phyloP scores from a whole-genome alignment of 208 protist species.

The Crithidia expoeki region DNA sequence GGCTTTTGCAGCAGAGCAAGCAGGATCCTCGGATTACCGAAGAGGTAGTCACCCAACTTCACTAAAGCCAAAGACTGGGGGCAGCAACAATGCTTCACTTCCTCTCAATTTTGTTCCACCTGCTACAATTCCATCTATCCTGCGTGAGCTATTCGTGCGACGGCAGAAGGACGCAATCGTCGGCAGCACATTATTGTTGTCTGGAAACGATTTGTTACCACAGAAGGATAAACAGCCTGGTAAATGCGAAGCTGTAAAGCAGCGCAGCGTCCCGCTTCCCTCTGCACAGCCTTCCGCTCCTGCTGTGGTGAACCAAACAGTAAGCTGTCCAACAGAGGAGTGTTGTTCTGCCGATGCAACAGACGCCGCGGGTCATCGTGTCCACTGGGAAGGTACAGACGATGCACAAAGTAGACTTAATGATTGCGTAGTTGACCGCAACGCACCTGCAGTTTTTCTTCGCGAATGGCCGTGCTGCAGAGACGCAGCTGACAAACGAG shows the following conservation, averaged over 20 bases:
- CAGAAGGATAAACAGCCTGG: too few relatives aligned
- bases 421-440: background rate
- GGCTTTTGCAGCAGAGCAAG: background rate
- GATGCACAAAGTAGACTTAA: background rate
- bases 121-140: background rate
- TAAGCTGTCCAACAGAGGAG: too few relatives aligned
- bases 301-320: too few relatives aligned
- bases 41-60: background rate
- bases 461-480: conserved; percentile 10
- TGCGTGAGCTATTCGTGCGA: background rate
- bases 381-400: background rate
- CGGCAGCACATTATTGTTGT: too few relatives aligned
- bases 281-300: background rate
- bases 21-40: background rate
- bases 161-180: background rate
- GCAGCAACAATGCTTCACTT: background rate
- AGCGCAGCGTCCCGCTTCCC: too few relatives aligned
- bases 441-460: conserved; percentile 22
- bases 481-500: conserved; percentile 6
- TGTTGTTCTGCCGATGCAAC: too few relatives aligned
- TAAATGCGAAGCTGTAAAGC: too few relatives aligned
- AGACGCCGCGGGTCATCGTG: background rate
- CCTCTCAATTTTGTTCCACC: background rate
- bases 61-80: background rate
- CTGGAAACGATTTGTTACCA: too few relatives aligned